Base-by-base conservation (phyloP, 768 basidiomycete genomes). In the Pisolithus microcarpus region DNA sequence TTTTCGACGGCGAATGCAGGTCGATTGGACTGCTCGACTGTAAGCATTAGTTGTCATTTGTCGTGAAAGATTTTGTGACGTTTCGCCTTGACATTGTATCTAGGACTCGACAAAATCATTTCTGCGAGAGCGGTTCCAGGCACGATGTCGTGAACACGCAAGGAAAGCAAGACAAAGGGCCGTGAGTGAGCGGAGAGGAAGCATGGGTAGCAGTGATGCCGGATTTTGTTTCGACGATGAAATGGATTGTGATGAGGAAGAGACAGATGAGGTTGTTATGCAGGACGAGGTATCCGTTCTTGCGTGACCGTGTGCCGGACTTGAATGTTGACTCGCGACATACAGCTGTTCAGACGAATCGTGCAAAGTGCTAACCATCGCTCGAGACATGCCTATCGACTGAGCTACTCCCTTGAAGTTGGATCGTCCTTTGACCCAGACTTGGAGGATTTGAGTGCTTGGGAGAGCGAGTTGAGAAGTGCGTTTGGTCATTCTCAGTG, bases 341-440 rank as follows among this genome's bases (percentile, higher is more conserved):
- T 11, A 2, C 51, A 88, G 86, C 71, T 88, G 16, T 87, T 85
- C 59, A 71, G 75, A 38, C 75, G 86, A 45, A 83, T 88, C 26
- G 72, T 88, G 65, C 70, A 72, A 7, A 80, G 77, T 59, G 67
- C 78, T 11, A 74, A 72, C 30, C 70, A 74, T 10, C 81, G 75
- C 57, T 62, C 68, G 16, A 69, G 62, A 2, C 77, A 86, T 59
- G 64, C 72, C 2, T 86, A 82, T 56, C 75, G 77, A 8, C 61
- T 85, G 3, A 87, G 84, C 1, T 88, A 84, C 53, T 74, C 78
- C 24, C 61, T 69, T 16, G 84, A 87, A 51, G 85, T 88, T 3
- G 86, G 86, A 5, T 85, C 84, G 15, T 87, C 86, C 1, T 79
- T 86, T 52, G 86, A 88, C 61, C 86, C 86, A 5, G 79, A 80